phyloP scores from a whole-genome alignment of 2,329 filamentous ascomycete species.

The Colletotrichum sp. region DNA sequence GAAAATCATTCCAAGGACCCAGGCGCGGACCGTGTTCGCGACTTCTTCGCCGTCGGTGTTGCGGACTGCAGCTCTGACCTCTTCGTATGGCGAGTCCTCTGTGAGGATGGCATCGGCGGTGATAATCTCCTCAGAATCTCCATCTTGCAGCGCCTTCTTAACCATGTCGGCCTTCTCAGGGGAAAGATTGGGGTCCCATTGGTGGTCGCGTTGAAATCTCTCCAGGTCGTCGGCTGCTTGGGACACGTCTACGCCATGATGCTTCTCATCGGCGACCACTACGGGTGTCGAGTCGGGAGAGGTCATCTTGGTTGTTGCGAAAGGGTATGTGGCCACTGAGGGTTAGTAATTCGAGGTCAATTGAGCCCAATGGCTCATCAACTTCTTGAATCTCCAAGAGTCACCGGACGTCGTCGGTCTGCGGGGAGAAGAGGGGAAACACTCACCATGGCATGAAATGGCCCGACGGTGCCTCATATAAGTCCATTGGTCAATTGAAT shows the following conservation, averaged over 20 bases:
- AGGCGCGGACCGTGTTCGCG: constrained; percentile 43
- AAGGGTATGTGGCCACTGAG: too few relatives aligned
- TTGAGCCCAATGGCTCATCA: background rate
- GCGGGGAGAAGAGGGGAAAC: background rate
- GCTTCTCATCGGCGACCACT: background rate
- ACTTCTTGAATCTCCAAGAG: background rate
- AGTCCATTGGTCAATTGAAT: background rate
- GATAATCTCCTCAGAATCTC: constrained; percentile 33
- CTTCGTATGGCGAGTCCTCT: constrained; percentile 42
- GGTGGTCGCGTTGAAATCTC: constrained; percentile 34
- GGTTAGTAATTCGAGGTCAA: background rate
- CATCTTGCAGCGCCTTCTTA: constrained; percentile 32
- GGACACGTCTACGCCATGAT: background rate
- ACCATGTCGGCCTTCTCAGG: constrained; percentile 35
- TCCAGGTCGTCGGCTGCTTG: constrained; percentile 25
- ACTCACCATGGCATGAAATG: background rate
- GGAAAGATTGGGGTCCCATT: constrained; percentile 39
- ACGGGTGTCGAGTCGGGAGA: background rate
- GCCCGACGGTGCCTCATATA: background rate
- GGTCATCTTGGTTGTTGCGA: too few relatives aligned
- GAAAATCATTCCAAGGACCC: constrained; percentile 49
- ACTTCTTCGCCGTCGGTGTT: constrained; percentile 20
- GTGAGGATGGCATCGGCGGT: constrained; percentile 35
- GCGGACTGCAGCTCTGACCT: constrained; percentile 23
- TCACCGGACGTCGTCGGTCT: background rate